Evolutionary conservation across 208 protist genomes (phyloP).

Genomic region (Borovskyia barvae): DNA sequence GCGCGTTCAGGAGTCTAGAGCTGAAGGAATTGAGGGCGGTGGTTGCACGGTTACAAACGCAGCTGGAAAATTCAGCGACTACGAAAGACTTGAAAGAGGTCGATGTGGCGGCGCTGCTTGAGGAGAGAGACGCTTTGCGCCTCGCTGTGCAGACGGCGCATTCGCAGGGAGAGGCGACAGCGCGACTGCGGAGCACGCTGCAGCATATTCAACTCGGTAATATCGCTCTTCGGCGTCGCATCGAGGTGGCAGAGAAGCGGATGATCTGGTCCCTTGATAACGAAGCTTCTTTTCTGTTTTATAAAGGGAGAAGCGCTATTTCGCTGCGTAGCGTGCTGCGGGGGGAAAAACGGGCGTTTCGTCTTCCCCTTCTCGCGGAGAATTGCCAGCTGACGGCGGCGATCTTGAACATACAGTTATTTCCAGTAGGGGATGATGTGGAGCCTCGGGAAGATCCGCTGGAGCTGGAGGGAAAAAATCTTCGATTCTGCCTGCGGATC

Average conservation of each 20-base stretch:
- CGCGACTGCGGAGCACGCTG: slow-evolving; percentile 32
- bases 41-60: slow-evolving; percentile 42
- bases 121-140: slow-evolving; percentile 45
- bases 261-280: slow-evolving; percentile 50
- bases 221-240: slow-evolving; percentile 45
- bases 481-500: slow-evolving; percentile 68
- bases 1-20: slow-evolving; percentile 51
- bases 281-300: slow-evolving; percentile 47
- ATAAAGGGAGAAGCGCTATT: slow-evolving; percentile 58
- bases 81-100: slow-evolving; percentile 36
- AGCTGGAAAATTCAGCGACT: slow-evolving; percentile 32
- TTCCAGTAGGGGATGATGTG: slow-evolving; percentile 30
- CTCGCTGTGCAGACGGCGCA: slow-evolving; percentile 30
- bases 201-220: slow-evolving; percentile 54
- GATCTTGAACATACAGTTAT: slow-evolving; percentile 56
- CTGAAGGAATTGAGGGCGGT: slow-evolving; percentile 68
- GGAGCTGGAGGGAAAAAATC: slow-evolving; percentile 33
- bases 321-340: slow-evolving; percentile 46
- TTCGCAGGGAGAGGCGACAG: slow-evolving; percentile 24
- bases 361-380: slow-evolving; percentile 40
- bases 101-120: slow-evolving; percentile 30
- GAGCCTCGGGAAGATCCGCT: slow-evolving; percentile 24
- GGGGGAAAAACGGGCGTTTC: slow-evolving; percentile 37
- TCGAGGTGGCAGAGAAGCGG: slow-evolving; percentile 42
- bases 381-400: slow-evolving; percentile 37